Evolutionary conservation across 805 yeast species (phyloP), one percentile per base, ranked within the genome.

Genomic region (Barnettozyma californica): DNA sequence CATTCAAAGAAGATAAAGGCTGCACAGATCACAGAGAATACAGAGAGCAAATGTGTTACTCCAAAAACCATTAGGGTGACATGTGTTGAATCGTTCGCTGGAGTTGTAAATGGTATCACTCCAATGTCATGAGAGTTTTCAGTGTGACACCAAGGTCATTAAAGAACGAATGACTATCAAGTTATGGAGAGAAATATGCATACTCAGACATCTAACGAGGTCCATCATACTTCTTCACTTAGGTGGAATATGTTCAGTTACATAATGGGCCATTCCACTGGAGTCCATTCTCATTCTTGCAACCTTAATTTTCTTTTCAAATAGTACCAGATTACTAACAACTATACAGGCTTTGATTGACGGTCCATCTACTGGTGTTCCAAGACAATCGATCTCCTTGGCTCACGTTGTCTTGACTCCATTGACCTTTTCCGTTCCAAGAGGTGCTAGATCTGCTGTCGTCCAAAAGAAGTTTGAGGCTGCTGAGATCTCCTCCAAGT

Each of bases 391-490:
- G 62, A 75, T 87, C 70, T 68, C 85, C 63, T 84, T 94, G 73
- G 87, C 83, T 68, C 87, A 83, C 77, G 89, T 88, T 71, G 86
- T 85, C 63, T 83, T 94, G 74, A 94, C 99, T 66, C 95, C 96
- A 73, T 77, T 88, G 69, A 91, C 91, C 63, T 78, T 88, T 65
- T 78, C 84, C 61, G 78, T 94, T 68, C 90, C 97, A 80, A 92
- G 97, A 81, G 97, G 96, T 75, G 80, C 97, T 59, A 87, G 87
- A 77, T 76, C 95, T 65, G 78, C 82, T 61, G 77, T 82, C 58
- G 92, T 95, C 66, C 68, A 83, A 67, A 92, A 92, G 87, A 87
- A 87, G 76, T 94, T 96, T 94, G 80, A 82, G 68, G 87, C 94
- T 71, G 84, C 95, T 66, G 91, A 83, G 64, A 78, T 92, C 65